phyloP scores from a whole-genome alignment of 192 early-diverging fungal species.

The Podila epigama region DNA sequence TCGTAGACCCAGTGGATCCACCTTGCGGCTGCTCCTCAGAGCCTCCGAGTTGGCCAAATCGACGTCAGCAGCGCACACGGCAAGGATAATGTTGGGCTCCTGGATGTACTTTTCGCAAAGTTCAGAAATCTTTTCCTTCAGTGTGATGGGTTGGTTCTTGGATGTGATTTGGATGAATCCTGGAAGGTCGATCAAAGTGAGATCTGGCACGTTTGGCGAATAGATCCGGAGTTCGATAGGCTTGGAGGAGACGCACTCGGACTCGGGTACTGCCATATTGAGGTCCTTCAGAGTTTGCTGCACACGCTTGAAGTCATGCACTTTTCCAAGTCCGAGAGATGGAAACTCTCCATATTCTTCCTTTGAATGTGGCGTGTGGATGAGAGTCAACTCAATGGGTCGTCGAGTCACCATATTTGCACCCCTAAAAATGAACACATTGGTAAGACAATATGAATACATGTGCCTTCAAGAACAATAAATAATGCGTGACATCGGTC shows the following conservation, averaged over 20 bases:
- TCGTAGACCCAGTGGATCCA: constrained; percentile 79
- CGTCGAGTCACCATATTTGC: constrained; percentile 86
- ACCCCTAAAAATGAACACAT: constrained; percentile 53
- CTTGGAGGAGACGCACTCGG: constrained; percentile 87
- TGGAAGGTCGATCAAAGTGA: constrained; percentile 85
- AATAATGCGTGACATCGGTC: too few relatives aligned
- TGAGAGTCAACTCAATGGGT: constrained; percentile 84
- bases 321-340: constrained; percentile 84
- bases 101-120: constrained; percentile 84
- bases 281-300: constrained; percentile 94
- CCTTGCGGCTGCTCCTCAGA: constrained; percentile 76
- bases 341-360: constrained; percentile 90
- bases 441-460: neutral
- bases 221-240: constrained; percentile 87
- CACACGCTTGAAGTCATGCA: constrained; percentile 88
- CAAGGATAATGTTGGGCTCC: constrained; percentile 85
- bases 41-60: constrained; percentile 90
- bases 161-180: constrained; percentile 90
- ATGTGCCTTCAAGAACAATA: neutral
- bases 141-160: constrained; percentile 77
- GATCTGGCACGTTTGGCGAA: constrained; percentile 83
- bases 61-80: constrained; percentile 85
- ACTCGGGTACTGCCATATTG: constrained; percentile 93
- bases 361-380: constrained; percentile 77
- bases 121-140: constrained; percentile 82